Conservation (phyloP, 2,329 filamentous ascomycete genomes). For the Phoma sp. region DNA sequence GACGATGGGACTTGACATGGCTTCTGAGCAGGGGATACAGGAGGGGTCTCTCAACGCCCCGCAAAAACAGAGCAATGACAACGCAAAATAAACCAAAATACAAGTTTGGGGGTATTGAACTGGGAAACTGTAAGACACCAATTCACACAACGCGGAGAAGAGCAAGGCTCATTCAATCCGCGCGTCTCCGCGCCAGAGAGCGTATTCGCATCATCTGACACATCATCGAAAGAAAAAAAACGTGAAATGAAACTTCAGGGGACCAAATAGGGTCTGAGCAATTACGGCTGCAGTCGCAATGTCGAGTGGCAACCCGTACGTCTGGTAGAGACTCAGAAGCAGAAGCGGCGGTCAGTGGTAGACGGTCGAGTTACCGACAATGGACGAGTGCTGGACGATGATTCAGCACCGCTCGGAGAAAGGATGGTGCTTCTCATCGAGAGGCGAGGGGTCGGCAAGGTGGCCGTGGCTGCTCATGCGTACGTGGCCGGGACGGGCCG, state of each 20-base stretch:
- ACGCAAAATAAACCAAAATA: slow-evolving; percentile 43
- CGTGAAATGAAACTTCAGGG: slow-evolving; percentile 43
- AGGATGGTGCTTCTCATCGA: slow-evolving; percentile 45
- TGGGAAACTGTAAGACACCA: slow-evolving; percentile 44
- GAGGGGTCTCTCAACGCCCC: slow-evolving; percentile 21
- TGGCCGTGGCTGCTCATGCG: slow-evolving; percentile 55
- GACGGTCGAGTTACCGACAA: slow-evolving; percentile 45
- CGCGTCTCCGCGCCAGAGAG: slow-evolving; percentile 43
- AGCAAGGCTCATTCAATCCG: slow-evolving; percentile 49
- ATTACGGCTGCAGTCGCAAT: slow-evolving; percentile 50
- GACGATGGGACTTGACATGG: slow-evolving; percentile 14
- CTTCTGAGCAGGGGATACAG: slow-evolving; percentile 14
- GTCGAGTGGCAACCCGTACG: slow-evolving; percentile 31
- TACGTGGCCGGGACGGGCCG: slow-evolving; percentile 52
- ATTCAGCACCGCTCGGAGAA: slow-evolving; percentile 34
- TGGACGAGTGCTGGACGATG: slow-evolving; percentile 8
- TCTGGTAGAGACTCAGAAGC: slow-evolving; percentile 52
- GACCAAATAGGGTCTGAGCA: slow-evolving; percentile 50
- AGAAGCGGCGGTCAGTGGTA: slow-evolving; percentile 54
- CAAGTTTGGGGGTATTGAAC: slow-evolving; percentile 27
- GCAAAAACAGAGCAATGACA: slow-evolving; percentile 48
- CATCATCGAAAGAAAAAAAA: slow-evolving; percentile 18
- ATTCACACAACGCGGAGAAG: slow-evolving; percentile 41
- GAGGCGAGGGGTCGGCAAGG: slow-evolving; percentile 52
- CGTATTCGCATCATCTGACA: slow-evolving; percentile 24